Conservation (phyloP, 1,284 basidiomycete species). For the Ceraceosorus guamensis region DNA sequence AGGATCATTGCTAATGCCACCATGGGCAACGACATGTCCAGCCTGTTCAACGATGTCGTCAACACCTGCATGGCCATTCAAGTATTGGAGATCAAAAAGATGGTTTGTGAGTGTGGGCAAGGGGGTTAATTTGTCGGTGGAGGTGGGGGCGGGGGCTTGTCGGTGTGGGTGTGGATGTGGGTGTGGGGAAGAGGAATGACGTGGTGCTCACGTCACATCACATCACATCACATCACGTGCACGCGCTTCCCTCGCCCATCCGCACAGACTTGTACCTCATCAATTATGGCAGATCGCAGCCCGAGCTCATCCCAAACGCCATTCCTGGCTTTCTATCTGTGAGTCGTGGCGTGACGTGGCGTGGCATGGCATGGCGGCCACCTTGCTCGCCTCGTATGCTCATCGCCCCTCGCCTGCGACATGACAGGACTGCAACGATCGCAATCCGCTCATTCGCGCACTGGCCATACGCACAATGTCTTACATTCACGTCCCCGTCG, state of each 20-base stretch:
- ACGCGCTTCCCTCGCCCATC: neutral
- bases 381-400: neutral
- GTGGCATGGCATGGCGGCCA: conserved; percentile 1
- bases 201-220: too few relatives aligned
- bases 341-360: conserved; percentile 16
- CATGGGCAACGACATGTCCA: conserved; percentile 68
- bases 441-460: conserved; percentile 83
- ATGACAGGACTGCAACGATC: conserved; percentile 70
- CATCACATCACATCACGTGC: neutral
- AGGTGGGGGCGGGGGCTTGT: too few relatives aligned
- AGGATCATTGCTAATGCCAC: conserved; percentile 49
- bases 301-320: conserved; percentile 77
- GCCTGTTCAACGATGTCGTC: conserved; percentile 79
- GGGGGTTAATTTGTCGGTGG: too few relatives aligned
- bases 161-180: too few relatives aligned
- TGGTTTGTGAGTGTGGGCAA: conserved; percentile 48
- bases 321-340: conserved; percentile 84
- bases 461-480: conserved; percentile 93
- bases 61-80: conserved; percentile 73
- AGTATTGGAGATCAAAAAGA: conserved; percentile 96
- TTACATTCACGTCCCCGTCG: conserved; percentile 62
- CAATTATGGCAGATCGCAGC: conserved; percentile 80
- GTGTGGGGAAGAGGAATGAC: too few relatives aligned
- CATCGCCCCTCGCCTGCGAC: neutral
- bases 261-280: conserved; percentile 60